phyloP scores from a whole-genome alignment of 768 basidiomycete genomes.

The Lentinula detonsa region DNA sequence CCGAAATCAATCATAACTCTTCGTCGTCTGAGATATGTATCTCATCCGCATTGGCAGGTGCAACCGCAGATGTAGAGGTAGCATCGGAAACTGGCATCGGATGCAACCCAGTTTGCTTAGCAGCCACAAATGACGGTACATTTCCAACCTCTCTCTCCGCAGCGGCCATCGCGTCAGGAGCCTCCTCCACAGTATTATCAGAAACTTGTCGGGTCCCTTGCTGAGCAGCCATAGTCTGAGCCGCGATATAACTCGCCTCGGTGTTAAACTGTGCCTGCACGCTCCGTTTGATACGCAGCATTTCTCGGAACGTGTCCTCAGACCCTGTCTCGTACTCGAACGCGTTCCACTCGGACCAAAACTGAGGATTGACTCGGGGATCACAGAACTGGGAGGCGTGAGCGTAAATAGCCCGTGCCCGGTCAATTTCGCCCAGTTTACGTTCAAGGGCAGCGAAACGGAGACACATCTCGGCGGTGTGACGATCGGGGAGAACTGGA shows the following conservation, averaged over 20 bases:
- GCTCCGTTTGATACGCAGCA: slow-evolving; percentile 93
- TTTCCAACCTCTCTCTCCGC: slow-evolving; percentile 59
- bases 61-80: slow-evolving; percentile 19
- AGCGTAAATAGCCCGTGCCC: slow-evolving; percentile 93
- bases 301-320: slow-evolving; percentile 96
- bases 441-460: slow-evolving; percentile 94
- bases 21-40: slow-evolving; percentile 88
- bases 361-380: slow-evolving; percentile 83
- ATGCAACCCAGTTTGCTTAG: slow-evolving; percentile 46
- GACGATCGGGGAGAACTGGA: slow-evolving; percentile 76
- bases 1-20: slow-evolving; percentile 36
- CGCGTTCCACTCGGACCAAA: slow-evolving; percentile 96
- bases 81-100: slow-evolving; percentile 30
- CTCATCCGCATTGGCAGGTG: slow-evolving; percentile 64
- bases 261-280: slow-evolving; percentile 99
- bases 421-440: slow-evolving; percentile 97
- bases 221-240: slow-evolving; percentile 74
- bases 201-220: slow-evolving; percentile 46
- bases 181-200: slow-evolving; percentile 34
- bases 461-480: slow-evolving; percentile 97
- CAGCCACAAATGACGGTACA: slow-evolving; percentile 71
- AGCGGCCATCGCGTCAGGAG: slow-evolving; percentile 81
- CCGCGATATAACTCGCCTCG: slow-evolving; percentile 88
- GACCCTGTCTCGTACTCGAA: slow-evolving; percentile 99
- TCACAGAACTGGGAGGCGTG: slow-evolving; percentile 99